Evolutionary conservation across 2,329 filamentous ascomycete genomes (phyloP).

Genomic region (Cladophialophora yegresii): DNA sequence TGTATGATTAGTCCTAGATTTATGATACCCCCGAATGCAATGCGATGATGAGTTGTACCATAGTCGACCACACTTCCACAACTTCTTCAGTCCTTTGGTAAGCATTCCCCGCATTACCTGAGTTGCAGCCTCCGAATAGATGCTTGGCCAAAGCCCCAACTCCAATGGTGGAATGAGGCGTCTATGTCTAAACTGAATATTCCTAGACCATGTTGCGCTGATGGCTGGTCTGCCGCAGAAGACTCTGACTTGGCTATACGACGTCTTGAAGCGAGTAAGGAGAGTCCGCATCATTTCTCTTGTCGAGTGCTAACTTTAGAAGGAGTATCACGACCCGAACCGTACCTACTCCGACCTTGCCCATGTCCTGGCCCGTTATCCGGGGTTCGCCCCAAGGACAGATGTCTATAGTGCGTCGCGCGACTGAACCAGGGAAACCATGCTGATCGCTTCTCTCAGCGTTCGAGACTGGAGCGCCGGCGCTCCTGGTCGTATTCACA

Average conservation of each 20-base stretch:
- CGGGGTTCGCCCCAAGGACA: conserved; percentile 75
- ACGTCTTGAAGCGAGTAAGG: conserved; percentile 73
- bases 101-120: conserved; percentile 14
- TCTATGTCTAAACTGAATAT: not conserved
- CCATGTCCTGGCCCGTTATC: conserved; percentile 74
- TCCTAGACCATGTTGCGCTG: conserved; percentile 9
- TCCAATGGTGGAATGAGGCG: not conserved
- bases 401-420: conserved; percentile 82
- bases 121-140: conserved; percentile 1
- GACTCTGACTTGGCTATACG: conserved; percentile 93
- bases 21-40: conserved; percentile 24
- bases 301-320: conserved; percentile 22
- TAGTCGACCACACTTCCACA: not conserved
- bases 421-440: conserved; percentile 3
- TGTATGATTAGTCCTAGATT: conserved; percentile 21
- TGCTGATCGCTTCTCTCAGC: conserved; percentile 54
- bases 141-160: conserved; percentile 13
- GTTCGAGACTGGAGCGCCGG: conserved; percentile 82
- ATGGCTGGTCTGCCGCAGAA: conserved; percentile 77
- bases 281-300: not conserved
- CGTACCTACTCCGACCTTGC: conserved; percentile 91
- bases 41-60: not conserved
- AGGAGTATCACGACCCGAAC: conserved; percentile 94
- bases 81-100: not conserved
- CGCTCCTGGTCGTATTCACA: conserved; percentile 79